Conservation (phyloP, 345 rosid genomes). For the Aegle marmelos region DNA sequence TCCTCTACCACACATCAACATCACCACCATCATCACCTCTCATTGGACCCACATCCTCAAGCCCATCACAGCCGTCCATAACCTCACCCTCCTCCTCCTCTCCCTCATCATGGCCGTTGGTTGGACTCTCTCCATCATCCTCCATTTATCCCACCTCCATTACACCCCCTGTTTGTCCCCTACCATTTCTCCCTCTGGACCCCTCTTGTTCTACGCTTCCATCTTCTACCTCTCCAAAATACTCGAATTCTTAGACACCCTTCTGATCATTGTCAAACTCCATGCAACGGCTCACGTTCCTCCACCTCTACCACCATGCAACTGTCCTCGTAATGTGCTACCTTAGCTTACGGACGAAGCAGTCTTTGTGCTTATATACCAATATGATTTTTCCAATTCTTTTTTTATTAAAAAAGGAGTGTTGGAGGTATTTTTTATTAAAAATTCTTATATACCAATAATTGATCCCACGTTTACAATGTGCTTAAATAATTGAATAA, state of each 20-base stretch:
- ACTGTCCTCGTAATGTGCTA: slow-evolving; percentile 71
- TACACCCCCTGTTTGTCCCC: slow-evolving; percentile 48
- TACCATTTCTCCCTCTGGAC: slow-evolving; percentile 37
- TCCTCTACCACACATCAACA: slow-evolving; percentile 32
- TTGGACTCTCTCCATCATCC: slow-evolving; percentile 47
- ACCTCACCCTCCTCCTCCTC: slow-evolving; percentile 52
- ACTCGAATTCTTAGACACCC: slow-evolving; percentile 58
- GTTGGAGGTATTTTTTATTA: too few relatives aligned
- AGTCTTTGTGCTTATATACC: slow-evolving; percentile 31
- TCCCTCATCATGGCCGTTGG: slow-evolving; percentile 76
- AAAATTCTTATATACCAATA: too few relatives aligned
- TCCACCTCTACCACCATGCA: slow-evolving; percentile 85
- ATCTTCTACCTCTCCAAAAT: slow-evolving; percentile 68
- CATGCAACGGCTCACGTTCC: slow-evolving; percentile 59
- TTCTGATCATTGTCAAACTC: slow-evolving; percentile 57
- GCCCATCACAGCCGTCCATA: slow-evolving; percentile 75
- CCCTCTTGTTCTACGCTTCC: slow-evolving; percentile 76
- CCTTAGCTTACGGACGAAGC: slow-evolving; percentile 50
- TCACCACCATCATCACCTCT: slow-evolving; percentile 1
- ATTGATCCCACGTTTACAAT: too few relatives aligned
- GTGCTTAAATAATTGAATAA: too few relatives aligned
- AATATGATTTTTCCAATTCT: too few relatives aligned
- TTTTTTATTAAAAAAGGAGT: too few relatives aligned
- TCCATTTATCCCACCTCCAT: slow-evolving; percentile 8
- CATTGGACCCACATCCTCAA: slow-evolving; percentile 41